A percentile compares a stretch with the other conserved stretches of the same genome.
Conservation (phyloP, 2,329 filamentous ascomycete species). For the Aspergillus glaucus region DNA sequence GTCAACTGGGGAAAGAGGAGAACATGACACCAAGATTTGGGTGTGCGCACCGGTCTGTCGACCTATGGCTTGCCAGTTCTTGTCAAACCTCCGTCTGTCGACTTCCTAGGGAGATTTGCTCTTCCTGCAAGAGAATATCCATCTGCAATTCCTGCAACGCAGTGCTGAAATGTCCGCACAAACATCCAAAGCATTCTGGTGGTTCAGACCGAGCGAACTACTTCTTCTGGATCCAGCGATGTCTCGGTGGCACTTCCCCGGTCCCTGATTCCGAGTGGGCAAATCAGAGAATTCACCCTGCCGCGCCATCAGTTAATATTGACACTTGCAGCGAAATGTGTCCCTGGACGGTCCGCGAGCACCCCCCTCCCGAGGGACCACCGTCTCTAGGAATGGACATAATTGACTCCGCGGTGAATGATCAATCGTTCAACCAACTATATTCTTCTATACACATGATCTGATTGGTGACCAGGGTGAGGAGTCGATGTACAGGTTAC, state of each 20-base stretch:
- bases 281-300: conserved; percentile 32
- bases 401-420: conserved; percentile 25
- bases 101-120: conserved; percentile 26
- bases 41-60: conserved; percentile 34
- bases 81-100: conserved; percentile 33
- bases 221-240: conserved; percentile 31
- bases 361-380: conserved; percentile 27
- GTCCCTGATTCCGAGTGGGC: conserved; percentile 28
- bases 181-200: conserved; percentile 22
- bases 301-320: conserved; percentile 26
- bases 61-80: conserved; percentile 35
- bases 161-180: conserved; percentile 28
- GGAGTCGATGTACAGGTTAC: neutral
- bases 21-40: conserved; percentile 35
- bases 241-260: conserved; percentile 22
- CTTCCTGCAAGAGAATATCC: conserved; percentile 30
- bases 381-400: conserved; percentile 30
- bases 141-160: conserved; percentile 31
- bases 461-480: conserved; percentile 6
- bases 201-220: conserved; percentile 24
- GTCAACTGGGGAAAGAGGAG: conserved; percentile 32
- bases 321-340: conserved; percentile 35
- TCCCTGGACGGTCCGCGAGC: conserved; percentile 35
- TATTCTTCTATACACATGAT: conserved; percentile 32
- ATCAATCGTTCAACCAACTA: conserved; percentile 27